A percentile compares a stretch with the other conserved stretches of the same genome.
phyloP scores from a whole-genome alignment of 345 rosid species.

The Acer negundo region DNA sequence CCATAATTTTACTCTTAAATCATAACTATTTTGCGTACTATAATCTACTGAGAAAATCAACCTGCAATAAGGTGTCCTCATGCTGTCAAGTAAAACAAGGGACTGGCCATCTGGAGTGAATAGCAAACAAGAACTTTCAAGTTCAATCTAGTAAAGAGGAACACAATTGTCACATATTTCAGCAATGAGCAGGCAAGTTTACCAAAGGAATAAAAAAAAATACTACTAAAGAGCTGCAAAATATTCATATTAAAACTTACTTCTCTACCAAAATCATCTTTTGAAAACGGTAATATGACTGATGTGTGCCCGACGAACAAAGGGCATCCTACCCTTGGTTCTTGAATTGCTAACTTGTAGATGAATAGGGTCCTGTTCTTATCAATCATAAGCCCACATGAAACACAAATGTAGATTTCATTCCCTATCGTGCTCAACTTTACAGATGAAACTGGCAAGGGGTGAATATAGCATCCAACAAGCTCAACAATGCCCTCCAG shows the following conservation, averaged over 20 bases:
- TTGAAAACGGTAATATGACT: conserved; percentile 45
- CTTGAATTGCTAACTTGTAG: conserved; percentile 59
- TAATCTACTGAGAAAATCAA: conserved; percentile 29
- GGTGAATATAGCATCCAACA: conserved; percentile 83
- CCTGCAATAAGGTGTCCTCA: conserved; percentile 88
- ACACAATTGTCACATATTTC: conserved; percentile 8
- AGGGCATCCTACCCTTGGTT: conserved; percentile 63
- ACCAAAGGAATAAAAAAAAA: conserved; percentile 7
- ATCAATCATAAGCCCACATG: conserved; percentile 53
- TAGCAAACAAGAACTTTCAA: conserved; percentile 59
- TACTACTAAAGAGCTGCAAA: conserved; percentile 10
- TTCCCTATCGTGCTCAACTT: conserved; percentile 47
- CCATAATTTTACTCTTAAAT: not conserved
- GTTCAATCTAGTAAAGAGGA: conserved; percentile 46
- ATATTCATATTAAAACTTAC: conserved; percentile 30
- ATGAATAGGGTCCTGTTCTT: conserved; percentile 52
- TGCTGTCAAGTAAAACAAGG: conserved; percentile 62
- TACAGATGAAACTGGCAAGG: conserved; percentile 57
- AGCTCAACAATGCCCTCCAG: conserved; percentile 47
- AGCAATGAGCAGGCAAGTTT: conserved; percentile 3
- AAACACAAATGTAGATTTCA: conserved; percentile 61
- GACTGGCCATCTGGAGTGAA: conserved; percentile 70
- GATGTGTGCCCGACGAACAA: conserved; percentile 66
- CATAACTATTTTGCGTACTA: conserved; percentile 6
- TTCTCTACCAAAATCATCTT: conserved; percentile 43